phyloP scores from a whole-genome alignment of 2,329 filamentous ascomycete species.

The Paecilomyces dactylethromorphus region DNA sequence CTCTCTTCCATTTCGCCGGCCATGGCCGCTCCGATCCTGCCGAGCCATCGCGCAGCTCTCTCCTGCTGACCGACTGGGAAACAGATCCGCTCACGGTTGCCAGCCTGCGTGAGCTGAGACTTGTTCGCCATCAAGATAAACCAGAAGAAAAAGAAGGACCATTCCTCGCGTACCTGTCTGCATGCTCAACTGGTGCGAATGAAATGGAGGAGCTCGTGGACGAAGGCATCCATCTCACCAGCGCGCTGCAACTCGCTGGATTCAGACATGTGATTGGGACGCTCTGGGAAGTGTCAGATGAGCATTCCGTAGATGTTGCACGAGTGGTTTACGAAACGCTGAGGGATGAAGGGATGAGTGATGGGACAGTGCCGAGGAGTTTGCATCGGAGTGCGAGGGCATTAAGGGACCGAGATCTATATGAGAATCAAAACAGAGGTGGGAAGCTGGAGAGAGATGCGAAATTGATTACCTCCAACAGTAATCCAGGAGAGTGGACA shows the following conservation, averaged over 20 bases:
- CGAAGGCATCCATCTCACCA: conserved; percentile 33
- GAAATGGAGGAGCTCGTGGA: conserved; percentile 20
- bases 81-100: conserved; percentile 15
- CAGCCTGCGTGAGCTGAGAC: conserved; percentile 9
- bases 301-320: conserved; percentile 6
- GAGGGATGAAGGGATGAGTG: conserved; percentile 1
- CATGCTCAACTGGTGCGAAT: conserved; percentile 26
- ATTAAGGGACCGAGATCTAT: too few relatives aligned
- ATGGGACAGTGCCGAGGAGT: conserved; percentile 4
- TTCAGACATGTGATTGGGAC: conserved; percentile 38
- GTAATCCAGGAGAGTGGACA: too few relatives aligned
- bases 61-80: conserved; percentile 22
- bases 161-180: conserved; percentile 35
- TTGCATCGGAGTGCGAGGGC: too few relatives aligned
- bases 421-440: too few relatives aligned
- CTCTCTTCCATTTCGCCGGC: conserved; percentile 40
- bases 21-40: conserved; percentile 19
- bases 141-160: conserved; percentile 8
- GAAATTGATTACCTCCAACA: too few relatives aligned
- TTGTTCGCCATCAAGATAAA: too few relatives aligned
- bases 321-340: conserved; percentile 2
- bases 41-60: conserved; percentile 24
- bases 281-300: conserved; percentile 34
- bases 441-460: too few relatives aligned
- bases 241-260: conserved; percentile 33